Evolutionary conservation across 768 basidiomycete genomes (phyloP).

Genomic region (Psilocybe azurescens): DNA sequence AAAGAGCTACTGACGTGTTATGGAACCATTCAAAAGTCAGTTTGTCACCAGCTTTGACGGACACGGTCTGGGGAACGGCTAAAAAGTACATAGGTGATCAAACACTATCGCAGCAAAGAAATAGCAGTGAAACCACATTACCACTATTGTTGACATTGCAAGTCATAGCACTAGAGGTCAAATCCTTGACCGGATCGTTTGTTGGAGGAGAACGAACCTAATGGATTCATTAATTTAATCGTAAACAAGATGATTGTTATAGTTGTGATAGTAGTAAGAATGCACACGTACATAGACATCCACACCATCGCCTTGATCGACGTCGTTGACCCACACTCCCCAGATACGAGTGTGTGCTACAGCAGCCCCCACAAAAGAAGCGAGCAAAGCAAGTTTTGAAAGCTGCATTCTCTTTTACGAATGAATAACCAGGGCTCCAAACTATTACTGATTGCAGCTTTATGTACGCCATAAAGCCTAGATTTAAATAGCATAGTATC

Average conservation of each 20-base stretch:
- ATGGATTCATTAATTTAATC: no score
- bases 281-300: slow-evolving; percentile 31
- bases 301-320: slow-evolving; percentile 39
- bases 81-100: not conserved
- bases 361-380: slow-evolving; percentile 26
- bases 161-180: slow-evolving; percentile 31
- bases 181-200: slow-evolving; percentile 41
- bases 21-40: slow-evolving; percentile 44
- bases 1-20: slow-evolving; percentile 24
- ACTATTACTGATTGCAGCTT: not conserved
- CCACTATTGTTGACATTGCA: slow-evolving; percentile 40
- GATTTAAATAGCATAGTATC: no score
- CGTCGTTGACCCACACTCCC: slow-evolving; percentile 42
- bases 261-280: not conserved
- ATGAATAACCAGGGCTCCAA: not conserved
- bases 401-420: slow-evolving; percentile 26
- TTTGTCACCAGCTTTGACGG: slow-evolving; percentile 36
- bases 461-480: not conserved
- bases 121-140: slow-evolving; percentile 6
- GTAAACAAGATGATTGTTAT: no score
- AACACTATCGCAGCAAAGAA: not conserved
- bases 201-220: slow-evolving; percentile 42
- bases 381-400: slow-evolving; percentile 21
- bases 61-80: slow-evolving; percentile 34
- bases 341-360: slow-evolving; percentile 39